These are phyloP conservation scores for Capronia epimyces DNA, from an alignment of 2,329 filamentous ascomycete genomes.

Conservation along the genomic window DNA sequence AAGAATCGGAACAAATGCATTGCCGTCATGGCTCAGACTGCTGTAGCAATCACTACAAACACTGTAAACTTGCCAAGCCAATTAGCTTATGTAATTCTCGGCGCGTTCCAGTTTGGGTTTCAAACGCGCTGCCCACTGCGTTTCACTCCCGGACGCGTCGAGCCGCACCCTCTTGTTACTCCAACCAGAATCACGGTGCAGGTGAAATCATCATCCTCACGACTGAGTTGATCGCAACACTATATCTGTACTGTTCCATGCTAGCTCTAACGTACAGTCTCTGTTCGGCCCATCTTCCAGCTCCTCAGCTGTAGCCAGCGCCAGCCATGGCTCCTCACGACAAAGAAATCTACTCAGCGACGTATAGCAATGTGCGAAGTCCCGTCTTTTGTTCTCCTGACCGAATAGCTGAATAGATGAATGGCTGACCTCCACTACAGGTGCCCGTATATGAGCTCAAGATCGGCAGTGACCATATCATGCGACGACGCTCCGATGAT, in stretches of 20 bases:
- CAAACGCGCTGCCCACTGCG: neutral
- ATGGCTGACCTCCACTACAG: conserved; percentile 43
- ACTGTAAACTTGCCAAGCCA: neutral
- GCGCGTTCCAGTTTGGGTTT: neutral
- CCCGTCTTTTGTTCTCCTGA: conserved; percentile 8
- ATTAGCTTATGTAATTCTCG: neutral
- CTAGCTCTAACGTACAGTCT: neutral
- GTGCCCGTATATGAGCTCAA: conserved; percentile 94
- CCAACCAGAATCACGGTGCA: neutral
- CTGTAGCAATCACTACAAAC: no score
- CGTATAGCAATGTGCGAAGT: conserved; percentile 55
- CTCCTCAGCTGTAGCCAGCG: neutral
- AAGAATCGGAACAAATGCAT: no score
- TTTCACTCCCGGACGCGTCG: neutral
- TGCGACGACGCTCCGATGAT: conserved; percentile 86
- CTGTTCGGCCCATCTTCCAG: neutral
- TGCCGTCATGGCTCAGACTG: no score
- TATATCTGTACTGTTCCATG: neutral
- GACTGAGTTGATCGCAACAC: neutral
- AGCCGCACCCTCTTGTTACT: neutral
- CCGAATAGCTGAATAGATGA: conserved; percentile 19
- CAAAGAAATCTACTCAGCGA: conserved; percentile 57
- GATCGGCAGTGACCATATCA: conserved; percentile 83
- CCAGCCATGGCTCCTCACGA: conserved; percentile 29
- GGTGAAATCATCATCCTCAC: neutral